A percentile compares a stretch with the other conserved stretches of the same genome.
Conservation (phyloP, 2,329 filamentous ascomycete species). For the Xylariomycetidae sp. region DNA sequence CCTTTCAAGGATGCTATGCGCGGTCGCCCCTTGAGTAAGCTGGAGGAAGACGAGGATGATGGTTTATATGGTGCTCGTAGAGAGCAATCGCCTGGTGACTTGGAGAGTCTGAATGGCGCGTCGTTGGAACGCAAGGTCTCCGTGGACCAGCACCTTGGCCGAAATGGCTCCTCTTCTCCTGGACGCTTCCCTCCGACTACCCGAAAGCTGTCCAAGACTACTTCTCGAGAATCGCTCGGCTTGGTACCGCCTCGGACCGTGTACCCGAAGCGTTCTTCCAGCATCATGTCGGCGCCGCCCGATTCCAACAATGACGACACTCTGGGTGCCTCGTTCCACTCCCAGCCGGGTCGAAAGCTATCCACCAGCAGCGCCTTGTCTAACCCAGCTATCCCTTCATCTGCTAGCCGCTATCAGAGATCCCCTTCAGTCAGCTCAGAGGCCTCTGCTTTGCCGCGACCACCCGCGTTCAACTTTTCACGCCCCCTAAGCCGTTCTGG, state of each 20-base stretch:
- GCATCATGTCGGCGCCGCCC: slow-evolving; percentile 56
- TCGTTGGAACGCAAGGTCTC: slow-evolving; percentile 17
- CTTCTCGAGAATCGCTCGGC: slow-evolving; percentile 44
- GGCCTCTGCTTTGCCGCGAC: slow-evolving; percentile 60
- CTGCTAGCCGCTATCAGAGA: slow-evolving; percentile 57
- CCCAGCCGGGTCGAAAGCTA: slow-evolving; percentile 67
- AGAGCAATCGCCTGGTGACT: slow-evolving; percentile 51
- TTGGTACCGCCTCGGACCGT: slow-evolving; percentile 45
- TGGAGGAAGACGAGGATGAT: slow-evolving; percentile 34
- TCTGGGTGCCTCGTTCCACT: slow-evolving; percentile 49
- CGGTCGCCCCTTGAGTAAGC: slow-evolving; percentile 33
- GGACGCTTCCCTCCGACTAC: slow-evolving; percentile 35
- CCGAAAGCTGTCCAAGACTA: slow-evolving; percentile 35
- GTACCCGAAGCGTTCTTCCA: slow-evolving; percentile 49
- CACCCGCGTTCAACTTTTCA: slow-evolving; percentile 88
- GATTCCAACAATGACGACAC: slow-evolving; percentile 68
- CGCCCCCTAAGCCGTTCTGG: slow-evolving; percentile 74
- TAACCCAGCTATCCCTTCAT: slow-evolving; percentile 44
- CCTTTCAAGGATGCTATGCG: slow-evolving; percentile 34
- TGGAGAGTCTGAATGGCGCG: slow-evolving; percentile 31
- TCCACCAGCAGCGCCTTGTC: slow-evolving; percentile 59
- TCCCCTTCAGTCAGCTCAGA: slow-evolving; percentile 86
- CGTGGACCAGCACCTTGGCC: slow-evolving; percentile 28
- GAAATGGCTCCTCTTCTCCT: slow-evolving; percentile 29
- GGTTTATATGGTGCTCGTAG: slow-evolving; percentile 47